These are phyloP conservation scores for Aphelidium insulamus DNA, from an alignment of 371 early-diverging fungal genomes.

Conservation along the genomic window DNA sequence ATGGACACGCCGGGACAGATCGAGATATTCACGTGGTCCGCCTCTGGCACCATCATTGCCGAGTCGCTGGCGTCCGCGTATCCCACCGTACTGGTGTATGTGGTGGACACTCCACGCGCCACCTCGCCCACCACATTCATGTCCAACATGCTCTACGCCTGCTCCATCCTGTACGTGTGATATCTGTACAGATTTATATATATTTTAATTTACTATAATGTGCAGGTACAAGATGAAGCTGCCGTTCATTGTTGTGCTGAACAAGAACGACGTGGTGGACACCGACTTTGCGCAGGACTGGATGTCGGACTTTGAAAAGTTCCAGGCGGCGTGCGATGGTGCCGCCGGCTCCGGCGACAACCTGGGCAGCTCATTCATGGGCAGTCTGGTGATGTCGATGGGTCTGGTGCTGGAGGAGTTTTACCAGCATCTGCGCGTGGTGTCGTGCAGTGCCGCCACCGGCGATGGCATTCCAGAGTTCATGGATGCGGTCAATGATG, in stretches of 20 bases:
- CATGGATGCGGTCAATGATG: constrained; percentile 61
- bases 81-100: constrained; percentile 83
- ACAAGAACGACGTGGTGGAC: constrained; percentile 86
- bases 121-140: constrained; percentile 92
- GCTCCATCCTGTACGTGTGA: constrained; percentile 28
- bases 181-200: no score
- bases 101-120: constrained; percentile 91
- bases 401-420: constrained; percentile 96
- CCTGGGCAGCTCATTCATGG: constrained; percentile 48
- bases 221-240: constrained; percentile 79
- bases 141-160: constrained; percentile 99
- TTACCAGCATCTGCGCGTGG: constrained; percentile 65
- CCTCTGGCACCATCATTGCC: constrained; percentile 92
- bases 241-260: constrained; percentile 87
- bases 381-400: constrained; percentile 79
- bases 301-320: constrained; percentile 92
- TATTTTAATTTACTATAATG: constrained; percentile 3
- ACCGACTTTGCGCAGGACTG: constrained; percentile 77
- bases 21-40: constrained; percentile 99
- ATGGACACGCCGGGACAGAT: constrained; percentile 99
- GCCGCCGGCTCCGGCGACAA: constrained; percentile 19
- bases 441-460: constrained; percentile 81
- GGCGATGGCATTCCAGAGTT: constrained; percentile 87
- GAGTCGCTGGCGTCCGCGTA: constrained; percentile 78
- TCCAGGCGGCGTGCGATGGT: constrained; percentile 59